Evolutionary conservation across 768 basidiomycete species (phyloP).

Genomic region (Paxillus ammoniavirescens): DNA sequence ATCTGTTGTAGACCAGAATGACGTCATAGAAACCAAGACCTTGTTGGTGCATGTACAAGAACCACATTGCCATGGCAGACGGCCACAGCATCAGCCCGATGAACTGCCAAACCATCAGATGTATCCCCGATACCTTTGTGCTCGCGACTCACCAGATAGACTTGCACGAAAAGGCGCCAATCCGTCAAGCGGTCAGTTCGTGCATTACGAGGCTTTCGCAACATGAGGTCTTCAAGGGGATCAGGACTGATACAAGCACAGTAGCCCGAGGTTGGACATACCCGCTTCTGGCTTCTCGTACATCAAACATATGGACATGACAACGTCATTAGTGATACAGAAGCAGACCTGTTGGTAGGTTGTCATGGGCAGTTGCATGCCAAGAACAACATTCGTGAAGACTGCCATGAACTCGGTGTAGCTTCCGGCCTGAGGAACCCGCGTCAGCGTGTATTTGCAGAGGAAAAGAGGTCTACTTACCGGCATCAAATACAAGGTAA

Average conservation of each 20-base stretch:
- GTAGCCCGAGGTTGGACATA: slow-evolving; percentile 9
- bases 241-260: neutral
- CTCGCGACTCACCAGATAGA: slow-evolving; percentile 38
- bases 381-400: slow-evolving; percentile 53
- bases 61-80: slow-evolving; percentile 41
- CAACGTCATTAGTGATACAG: slow-evolving; percentile 51
- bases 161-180: slow-evolving; percentile 48
- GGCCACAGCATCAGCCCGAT: slow-evolving; percentile 46
- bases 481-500: slow-evolving; percentile 43
- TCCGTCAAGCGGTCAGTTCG: slow-evolving; percentile 48
- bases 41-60: slow-evolving; percentile 37
- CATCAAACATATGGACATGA: slow-evolving; percentile 49
- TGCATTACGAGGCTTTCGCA: slow-evolving; percentile 47
- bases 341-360: slow-evolving; percentile 55
- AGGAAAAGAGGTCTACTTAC: slow-evolving; percentile 16
- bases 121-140: neutral
- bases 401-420: slow-evolving; percentile 62
- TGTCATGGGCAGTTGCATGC: slow-evolving; percentile 57
- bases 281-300: slow-evolving; percentile 52
- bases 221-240: slow-evolving; percentile 38
- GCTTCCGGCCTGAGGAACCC: slow-evolving; percentile 39
- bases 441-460: neutral
- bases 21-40: slow-evolving; percentile 34
- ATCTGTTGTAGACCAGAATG: slow-evolving; percentile 39
- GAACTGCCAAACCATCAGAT: slow-evolving; percentile 27